These are phyloP conservation scores for Naganishia cerealis DNA, from an alignment of 1,284 basidiomycete genomes.

Conservation along the genomic window DNA sequence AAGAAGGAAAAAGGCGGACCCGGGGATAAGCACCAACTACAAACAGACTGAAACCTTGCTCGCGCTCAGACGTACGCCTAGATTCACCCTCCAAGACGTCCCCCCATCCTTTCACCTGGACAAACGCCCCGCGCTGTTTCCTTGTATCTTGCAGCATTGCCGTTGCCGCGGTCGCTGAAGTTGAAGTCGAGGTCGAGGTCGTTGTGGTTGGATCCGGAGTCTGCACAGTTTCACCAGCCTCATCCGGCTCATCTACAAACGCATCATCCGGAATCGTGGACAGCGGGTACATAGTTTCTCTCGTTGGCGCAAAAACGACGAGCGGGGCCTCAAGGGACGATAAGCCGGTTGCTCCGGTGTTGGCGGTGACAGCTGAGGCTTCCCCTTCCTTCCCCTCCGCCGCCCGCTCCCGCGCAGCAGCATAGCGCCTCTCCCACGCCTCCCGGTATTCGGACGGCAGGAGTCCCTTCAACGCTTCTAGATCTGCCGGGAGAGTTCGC, in stretches of 20 bases:
- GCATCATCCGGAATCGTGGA: constrained; percentile 45
- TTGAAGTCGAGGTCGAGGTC: background rate
- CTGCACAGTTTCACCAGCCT: background rate
- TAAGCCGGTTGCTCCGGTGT: background rate
- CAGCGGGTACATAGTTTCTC: constrained; percentile 78
- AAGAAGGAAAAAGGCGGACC: constrained; percentile 5
- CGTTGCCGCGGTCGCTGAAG: constrained; percentile 28
- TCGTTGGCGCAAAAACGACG: constrained; percentile 75
- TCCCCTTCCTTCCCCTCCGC: background rate
- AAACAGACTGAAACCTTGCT: background rate
- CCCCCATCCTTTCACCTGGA: constrained; percentile 83
- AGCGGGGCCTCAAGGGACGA: constrained; percentile 55
- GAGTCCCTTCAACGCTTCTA: constrained; percentile 63
- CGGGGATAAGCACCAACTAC: background rate
- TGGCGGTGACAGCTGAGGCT: background rate
- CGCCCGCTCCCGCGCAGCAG: background rate
- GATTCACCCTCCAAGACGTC: constrained; percentile 54
- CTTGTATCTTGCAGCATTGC: constrained; percentile 78
- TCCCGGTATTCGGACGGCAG: constrained; percentile 49
- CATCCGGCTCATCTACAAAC: constrained; percentile 1
- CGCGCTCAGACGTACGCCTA: constrained; percentile 44
- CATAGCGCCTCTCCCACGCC: constrained; percentile 5
- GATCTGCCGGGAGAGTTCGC: constrained; percentile 64
- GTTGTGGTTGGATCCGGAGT: background rate
- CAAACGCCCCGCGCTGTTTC: constrained; percentile 80